Percentiles rank a stretch among this genome's conserved stretches.
Evolutionary conservation across 1,284 basidiomycete species (phyloP).

Genomic region (Kwoniella shivajii): DNA sequence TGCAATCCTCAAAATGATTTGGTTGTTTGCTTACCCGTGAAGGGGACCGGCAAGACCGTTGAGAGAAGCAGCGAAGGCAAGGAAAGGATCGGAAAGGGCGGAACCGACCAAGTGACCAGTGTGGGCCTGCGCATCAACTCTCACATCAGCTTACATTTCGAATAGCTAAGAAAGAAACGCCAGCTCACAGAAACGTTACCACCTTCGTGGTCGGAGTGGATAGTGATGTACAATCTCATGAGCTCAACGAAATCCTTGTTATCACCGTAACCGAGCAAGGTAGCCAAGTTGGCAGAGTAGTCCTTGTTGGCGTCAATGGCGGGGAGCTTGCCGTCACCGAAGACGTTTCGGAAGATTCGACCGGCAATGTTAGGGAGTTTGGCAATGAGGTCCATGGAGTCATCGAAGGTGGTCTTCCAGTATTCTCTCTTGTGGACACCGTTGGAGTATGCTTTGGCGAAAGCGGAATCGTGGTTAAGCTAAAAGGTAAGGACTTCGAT

Average conservation of each 20-base stretch:
- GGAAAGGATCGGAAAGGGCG: constrained; percentile 96
- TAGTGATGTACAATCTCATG: constrained; percentile 94
- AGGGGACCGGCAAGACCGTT: constrained; percentile 97
- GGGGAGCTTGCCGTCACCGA: constrained; percentile 80
- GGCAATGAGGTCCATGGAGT: constrained; percentile 96
- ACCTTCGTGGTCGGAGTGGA: constrained; percentile 98
- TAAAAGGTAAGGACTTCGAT: constrained; percentile 33
- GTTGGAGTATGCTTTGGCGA: constrained; percentile 90
- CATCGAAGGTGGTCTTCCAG: constrained; percentile 95
- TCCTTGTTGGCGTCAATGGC: constrained; percentile 85
- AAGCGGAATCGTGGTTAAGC: constrained; percentile 96
- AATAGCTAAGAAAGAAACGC: not conserved
- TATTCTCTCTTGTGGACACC: constrained; percentile 96
- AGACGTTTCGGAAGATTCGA: constrained; percentile 95
- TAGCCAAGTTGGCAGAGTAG: constrained; percentile 90
- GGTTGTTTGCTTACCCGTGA: constrained; percentile 63
- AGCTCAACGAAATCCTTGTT: constrained; percentile 90
- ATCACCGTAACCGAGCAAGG: constrained; percentile 89
- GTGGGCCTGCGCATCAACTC: constrained; percentile 65
- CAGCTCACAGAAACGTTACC: constrained; percentile 83
- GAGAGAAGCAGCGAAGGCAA: constrained; percentile 87
- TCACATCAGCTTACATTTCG: too few relatives aligned
- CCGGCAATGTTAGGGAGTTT: constrained; percentile 97
- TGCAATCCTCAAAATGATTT: too few relatives aligned
- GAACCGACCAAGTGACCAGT: constrained; percentile 96